A percentile compares a stretch with the other conserved stretches of the same genome.
These are phyloP conservation scores for Alternaria gansuensis DNA, from an alignment of 2,329 filamentous ascomycete species.

Conservation along the genomic window DNA sequence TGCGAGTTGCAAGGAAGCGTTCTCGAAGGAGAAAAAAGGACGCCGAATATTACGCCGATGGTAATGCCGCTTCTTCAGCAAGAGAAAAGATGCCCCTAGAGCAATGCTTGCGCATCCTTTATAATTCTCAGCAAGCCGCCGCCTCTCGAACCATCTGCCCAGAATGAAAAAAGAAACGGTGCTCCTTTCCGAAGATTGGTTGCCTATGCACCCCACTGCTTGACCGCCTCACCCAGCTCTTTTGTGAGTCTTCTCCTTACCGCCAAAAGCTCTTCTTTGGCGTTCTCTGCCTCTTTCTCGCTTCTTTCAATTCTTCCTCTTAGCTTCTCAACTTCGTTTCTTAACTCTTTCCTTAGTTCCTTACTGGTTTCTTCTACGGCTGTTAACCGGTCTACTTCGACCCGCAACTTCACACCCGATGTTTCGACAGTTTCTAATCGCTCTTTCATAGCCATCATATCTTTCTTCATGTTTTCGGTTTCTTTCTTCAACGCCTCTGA, in stretches of 20 bases:
- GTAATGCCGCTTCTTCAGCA: conserved; percentile 7
- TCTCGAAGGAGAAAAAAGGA: neutral
- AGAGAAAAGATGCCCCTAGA: neutral
- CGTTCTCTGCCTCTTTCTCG: conserved; percentile 20
- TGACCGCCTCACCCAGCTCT: conserved; percentile 20
- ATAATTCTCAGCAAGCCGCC: neutral
- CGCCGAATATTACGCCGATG: conserved; percentile 1
- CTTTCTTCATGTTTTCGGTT: conserved; percentile 10
- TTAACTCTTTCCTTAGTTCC: conserved; percentile 14
- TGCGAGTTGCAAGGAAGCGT: neutral
- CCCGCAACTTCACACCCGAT: conserved; percentile 12
- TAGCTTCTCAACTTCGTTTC: conserved; percentile 10
- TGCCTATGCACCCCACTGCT: conserved; percentile 20
- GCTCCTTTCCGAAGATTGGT: neutral
- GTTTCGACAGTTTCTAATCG: conserved; percentile 18
- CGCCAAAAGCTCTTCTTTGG: conserved; percentile 17
- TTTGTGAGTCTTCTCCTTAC: conserved; percentile 16
- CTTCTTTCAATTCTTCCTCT: conserved; percentile 18
- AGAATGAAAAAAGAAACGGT: neutral
- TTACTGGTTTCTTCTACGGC: conserved; percentile 10
- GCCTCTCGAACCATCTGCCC: neutral
- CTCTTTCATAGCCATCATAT: conserved; percentile 26
- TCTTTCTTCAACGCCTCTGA: conserved; percentile 18
- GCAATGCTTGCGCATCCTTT: neutral
- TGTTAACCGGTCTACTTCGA: conserved; percentile 9